These are phyloP conservation scores for Ganoderma lingzhi DNA, from an alignment of 1,284 basidiomycete species.

Conservation along the genomic window DNA sequence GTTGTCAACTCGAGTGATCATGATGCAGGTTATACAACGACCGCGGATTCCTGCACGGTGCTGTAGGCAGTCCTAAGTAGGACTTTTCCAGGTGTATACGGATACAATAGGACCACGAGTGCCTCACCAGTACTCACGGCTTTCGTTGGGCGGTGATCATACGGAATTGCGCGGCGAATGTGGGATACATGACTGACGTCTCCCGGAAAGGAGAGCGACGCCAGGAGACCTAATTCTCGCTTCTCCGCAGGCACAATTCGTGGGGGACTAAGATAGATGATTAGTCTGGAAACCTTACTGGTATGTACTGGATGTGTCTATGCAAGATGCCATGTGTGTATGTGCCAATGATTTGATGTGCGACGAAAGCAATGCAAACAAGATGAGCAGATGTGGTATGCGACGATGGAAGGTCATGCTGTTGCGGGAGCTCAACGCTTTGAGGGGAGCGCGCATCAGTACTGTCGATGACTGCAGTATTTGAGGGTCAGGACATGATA, in stretches of 20 bases:
- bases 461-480: neutral
- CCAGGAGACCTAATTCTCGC: neutral
- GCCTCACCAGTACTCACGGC: neutral
- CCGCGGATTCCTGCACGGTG: neutral
- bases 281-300: conserved; percentile 5
- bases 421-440: neutral
- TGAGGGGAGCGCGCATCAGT: neutral
- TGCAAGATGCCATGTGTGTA: conserved; percentile 12
- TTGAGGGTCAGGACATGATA: neutral
- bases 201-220: neutral
- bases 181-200: neutral
- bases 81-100: neutral
- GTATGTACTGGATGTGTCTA: conserved; percentile 2
- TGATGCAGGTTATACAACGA: neutral
- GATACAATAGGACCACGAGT: neutral
- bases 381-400: conserved; percentile 2
- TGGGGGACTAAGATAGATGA: neutral
- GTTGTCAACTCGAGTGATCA: neutral
- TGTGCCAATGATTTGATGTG: conserved; percentile 12
- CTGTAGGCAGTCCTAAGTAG: neutral
- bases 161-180: neutral
- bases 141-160: neutral
- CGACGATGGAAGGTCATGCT: conserved; percentile 1
- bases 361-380: conserved; percentile 6
- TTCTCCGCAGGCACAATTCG: neutral